phyloP scores from a whole-genome alignment of 1,139 yeast species.

The Meyerozyma sp. region DNA sequence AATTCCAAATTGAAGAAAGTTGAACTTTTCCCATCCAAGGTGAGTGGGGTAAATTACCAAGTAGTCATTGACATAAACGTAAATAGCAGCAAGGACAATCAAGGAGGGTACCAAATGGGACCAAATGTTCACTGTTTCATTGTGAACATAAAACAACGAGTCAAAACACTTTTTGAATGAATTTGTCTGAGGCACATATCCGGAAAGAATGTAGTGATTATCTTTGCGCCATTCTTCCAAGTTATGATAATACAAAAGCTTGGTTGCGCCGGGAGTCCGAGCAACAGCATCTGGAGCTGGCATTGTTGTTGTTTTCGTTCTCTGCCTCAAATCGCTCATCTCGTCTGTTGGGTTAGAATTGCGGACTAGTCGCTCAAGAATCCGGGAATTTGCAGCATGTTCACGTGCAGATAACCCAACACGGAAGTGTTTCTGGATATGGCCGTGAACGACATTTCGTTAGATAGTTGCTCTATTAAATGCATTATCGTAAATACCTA shows the following conservation, averaged over 20 bases:
- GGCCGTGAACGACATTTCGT: too few species aligned
- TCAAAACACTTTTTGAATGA: conserved; percentile 46
- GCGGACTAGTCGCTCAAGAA: background rate
- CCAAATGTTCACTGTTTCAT: conserved; percentile 80
- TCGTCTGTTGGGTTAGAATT: background rate
- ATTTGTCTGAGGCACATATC: conserved; percentile 69
- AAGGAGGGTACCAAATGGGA: conserved; percentile 72
- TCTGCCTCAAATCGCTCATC: background rate
- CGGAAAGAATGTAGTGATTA: conserved; percentile 68
- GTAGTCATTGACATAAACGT: conserved; percentile 18
- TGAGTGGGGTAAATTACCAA: conserved; percentile 40
- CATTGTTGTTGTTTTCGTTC: background rate
- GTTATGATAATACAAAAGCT: conserved; percentile 29
- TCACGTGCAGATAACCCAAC: background rate
- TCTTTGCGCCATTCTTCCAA: conserved; percentile 84
- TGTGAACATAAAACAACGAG: conserved; percentile 68
- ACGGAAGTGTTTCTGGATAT: too few species aligned
- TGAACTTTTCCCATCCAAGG: conserved; percentile 39
- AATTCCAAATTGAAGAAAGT: conserved; percentile 34
- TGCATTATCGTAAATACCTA: background rate
- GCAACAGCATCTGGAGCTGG: too few species aligned
- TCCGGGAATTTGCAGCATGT: background rate
- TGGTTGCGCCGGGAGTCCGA: too few species aligned
- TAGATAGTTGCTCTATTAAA: background rate
- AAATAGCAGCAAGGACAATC: conserved; percentile 23